Evolutionary conservation across 1,139 yeast species (phyloP), one percentile per base, ranked within the genome.

Genomic region (Kodamaea ohmeri): DNA sequence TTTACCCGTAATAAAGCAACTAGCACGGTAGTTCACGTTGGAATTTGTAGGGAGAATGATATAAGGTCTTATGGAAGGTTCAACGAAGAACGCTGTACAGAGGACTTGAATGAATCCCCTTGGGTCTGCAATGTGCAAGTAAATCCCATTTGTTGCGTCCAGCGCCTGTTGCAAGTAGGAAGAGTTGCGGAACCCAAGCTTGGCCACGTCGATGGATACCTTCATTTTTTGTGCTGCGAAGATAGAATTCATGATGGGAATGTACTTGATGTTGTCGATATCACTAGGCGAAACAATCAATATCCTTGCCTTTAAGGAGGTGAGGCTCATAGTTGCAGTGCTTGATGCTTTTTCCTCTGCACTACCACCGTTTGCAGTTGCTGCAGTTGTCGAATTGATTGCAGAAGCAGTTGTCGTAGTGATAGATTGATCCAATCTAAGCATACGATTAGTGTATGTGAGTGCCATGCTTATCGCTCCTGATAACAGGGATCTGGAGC

Each of bases 171-270:
- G 98, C 41, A 94, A 62, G 53, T 89, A 90, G 1, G 95, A 85
- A 2, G 95, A 83, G 47, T 81, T 63, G 29, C 50, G 76, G 12
- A 70, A 67, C 1, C 92, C 92, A 34, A 94, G 65, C 55, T 90
- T 89, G 43, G 94, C 90, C 14, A 90, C 89, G 58, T 94, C 97
- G 12, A 92, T 81, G 2, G 96, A 86, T 9, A 92, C 80, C 52
- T 82, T 83, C 82, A 86, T 77, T 60, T 89, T 89, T 51, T 92
- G 97, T 1, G 98, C 96, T 0, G 97, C 94, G 63, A 94, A 94
- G 31, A 92, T 90, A 48, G 94, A 76, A 60, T 94, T 94, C 98
- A 94, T 94, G 34, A 89, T 81, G 4, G 97, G 87, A 30, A 92
- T 87, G 59, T 94, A 94, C 43, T 87, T 87, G 38, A 88, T 68